Evolutionary conservation across 2,329 filamentous ascomycete species (phyloP), one percentile per base, ranked within the genome.

Genomic region (Cercospora sp.): DNA sequence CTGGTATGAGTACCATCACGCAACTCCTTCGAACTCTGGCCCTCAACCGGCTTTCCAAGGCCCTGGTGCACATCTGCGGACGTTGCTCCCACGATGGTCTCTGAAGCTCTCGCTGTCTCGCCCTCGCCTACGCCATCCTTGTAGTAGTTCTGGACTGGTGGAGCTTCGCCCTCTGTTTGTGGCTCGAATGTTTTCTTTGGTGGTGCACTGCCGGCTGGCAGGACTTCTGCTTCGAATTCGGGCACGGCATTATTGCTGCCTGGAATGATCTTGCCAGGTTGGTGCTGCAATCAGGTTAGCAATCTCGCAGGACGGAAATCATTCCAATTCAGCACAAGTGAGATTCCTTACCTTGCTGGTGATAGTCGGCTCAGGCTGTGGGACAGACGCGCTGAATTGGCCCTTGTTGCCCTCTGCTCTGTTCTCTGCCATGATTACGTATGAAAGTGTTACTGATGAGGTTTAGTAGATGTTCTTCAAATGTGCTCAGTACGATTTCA

Each of bases 181-280:
- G 83, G 82, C 10, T 77, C 72, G 79, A 81, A 84, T 18, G 82
- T 81, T 16, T 73, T 77, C 48, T 79, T 76, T 0, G 79, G 70
- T 1, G 90, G 90, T 0, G 90, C 90, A 3, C 87, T 86, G 68
- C 90, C 90, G 0, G 89, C 79, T 0, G 88, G 84, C 40, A 88
- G 79, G 1, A 84, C 84, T 57, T 92, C 72, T 26, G 87, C 85
- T 73, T 85, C 82, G 82, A 91, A 93, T 75, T 91, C 89, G 20
- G 87, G 87, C 12, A 79, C 75, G 26, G 81, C 80, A 63, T 90
- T 88, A 72, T 88, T 86, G 74, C 86, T 86, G 45, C 61, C 61
- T 16, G 61, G 61, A 66, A 87, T 84, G 69, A 87, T 84, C 72
- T 84, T 81, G 63, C 90, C 90, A 3, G 86, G 84, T 75, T 88